Conservation (phyloP, 1,284 basidiomycete species). For the Hemileia vastatrix region DNA sequence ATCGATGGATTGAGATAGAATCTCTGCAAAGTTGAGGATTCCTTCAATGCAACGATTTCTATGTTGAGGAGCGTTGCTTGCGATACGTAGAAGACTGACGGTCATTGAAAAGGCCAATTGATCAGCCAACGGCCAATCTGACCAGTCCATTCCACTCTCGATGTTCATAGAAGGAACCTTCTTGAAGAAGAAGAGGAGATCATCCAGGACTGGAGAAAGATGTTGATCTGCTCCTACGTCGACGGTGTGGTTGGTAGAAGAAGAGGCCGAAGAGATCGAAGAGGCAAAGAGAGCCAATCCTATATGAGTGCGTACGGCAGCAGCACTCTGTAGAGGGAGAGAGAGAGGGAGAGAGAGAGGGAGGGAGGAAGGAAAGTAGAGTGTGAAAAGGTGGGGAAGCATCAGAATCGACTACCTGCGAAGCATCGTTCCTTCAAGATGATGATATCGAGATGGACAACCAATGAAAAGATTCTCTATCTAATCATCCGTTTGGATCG, state of each 20-base stretch:
- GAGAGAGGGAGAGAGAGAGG: background rate
- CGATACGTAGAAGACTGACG: constrained; percentile 52
- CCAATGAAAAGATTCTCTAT: too few species aligned
- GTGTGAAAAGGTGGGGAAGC: background rate
- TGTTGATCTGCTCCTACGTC: constrained; percentile 30
- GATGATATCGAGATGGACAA: too few species aligned
- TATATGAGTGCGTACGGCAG: constrained; percentile 36
- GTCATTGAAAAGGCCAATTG: constrained; percentile 37
- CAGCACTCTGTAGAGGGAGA: constrained; percentile 22
- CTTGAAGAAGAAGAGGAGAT: constrained; percentile 29
- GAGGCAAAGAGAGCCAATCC: constrained; percentile 39
- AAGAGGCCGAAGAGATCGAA: constrained; percentile 35
- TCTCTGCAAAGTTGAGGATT: constrained; percentile 25
- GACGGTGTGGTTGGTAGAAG: constrained; percentile 31
- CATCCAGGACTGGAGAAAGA: constrained; percentile 33
- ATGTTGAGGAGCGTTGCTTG: constrained; percentile 53
- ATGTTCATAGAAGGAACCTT: constrained; percentile 31
- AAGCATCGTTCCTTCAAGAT: too few species aligned
- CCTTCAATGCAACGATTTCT: constrained; percentile 51
- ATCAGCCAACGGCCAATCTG: constrained; percentile 36
- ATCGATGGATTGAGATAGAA: constrained; percentile 25
- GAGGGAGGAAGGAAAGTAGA: background rate
- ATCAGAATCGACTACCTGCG: background rate
- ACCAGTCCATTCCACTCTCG: constrained; percentile 31
- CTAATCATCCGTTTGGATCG: too few species aligned